phyloP scores from a whole-genome alignment of 768 basidiomycete species.

The Lentinula sp. region DNA sequence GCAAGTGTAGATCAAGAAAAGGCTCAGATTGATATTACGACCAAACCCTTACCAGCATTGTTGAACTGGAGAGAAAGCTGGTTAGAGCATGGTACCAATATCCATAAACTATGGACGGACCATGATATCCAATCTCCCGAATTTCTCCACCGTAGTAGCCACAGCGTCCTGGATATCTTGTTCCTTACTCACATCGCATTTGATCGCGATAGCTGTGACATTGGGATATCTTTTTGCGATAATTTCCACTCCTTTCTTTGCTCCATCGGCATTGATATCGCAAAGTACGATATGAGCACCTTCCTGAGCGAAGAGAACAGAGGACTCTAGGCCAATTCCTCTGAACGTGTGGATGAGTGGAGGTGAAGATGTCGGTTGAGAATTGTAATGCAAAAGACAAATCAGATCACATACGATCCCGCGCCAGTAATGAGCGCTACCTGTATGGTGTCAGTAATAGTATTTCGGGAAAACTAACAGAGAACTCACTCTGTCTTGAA shows the following conservation, averaged over 20 bases:
- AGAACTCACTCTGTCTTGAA: constrained; percentile 53
- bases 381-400: not conserved
- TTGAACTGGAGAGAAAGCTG: constrained; percentile 60
- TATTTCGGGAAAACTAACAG: not conserved
- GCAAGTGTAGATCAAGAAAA: not conserved
- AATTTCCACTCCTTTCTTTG: constrained; percentile 55
- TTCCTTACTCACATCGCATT: constrained; percentile 88
- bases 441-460: constrained; percentile 24
- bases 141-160: constrained; percentile 70
- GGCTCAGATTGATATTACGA: no score
- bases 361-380: constrained; percentile 13
- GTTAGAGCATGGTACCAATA: not conserved
- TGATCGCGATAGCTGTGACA: constrained; percentile 61
- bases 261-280: constrained; percentile 79
- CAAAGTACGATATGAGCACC: constrained; percentile 87
- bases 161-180: constrained; percentile 78
- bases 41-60: constrained; percentile 60
- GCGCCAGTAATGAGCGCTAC: constrained; percentile 84
- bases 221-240: constrained; percentile 65
- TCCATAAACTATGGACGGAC: constrained; percentile 34
- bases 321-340: constrained; percentile 93
- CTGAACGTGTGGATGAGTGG: constrained; percentile 32
- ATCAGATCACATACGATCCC: constrained; percentile 59
- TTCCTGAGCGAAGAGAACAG: constrained; percentile 92
- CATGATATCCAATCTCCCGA: constrained; percentile 95